These are phyloP conservation scores for Aspergillus asperescens DNA, from an alignment of 495 filamentous ascomycete genomes.

Conservation along the genomic window DNA sequence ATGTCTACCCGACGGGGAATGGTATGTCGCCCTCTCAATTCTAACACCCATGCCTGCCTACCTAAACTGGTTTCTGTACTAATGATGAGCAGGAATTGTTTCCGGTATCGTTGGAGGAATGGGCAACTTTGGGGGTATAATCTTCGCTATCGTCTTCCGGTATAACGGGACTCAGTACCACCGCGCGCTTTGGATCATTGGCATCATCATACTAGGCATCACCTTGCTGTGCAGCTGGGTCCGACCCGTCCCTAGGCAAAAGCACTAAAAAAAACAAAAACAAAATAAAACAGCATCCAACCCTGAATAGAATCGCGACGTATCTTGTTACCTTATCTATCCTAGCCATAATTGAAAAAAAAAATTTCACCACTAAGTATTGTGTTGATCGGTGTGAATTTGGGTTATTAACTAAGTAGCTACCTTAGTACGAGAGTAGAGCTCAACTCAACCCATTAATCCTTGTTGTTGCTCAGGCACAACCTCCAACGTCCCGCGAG, in stretches of 20 bases:
- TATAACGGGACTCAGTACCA: constrained; percentile 64
- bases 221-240: constrained; percentile 69
- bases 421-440: no score
- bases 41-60: neutral
- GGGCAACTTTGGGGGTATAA: constrained; percentile 80
- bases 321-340: no score
- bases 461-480: no score
- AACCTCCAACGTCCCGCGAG: no score
- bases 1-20: constrained; percentile 72
- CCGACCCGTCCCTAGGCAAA: constrained; percentile 50
- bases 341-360: no score
- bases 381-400: no score
- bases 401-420: no score
- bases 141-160: constrained; percentile 82
- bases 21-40: constrained; percentile 37
- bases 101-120: constrained; percentile 71
- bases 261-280: no score
- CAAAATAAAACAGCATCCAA: no score
- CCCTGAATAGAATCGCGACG: no score
- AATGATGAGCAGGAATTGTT: constrained; percentile 52
- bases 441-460: no score
- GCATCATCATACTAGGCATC: constrained; percentile 62
- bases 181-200: constrained; percentile 74
- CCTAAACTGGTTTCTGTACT: neutral
- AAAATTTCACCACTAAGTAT: no score